Conservation (phyloP, 208 protist genomes). For the Naegleria lovaniensis region DNA sequence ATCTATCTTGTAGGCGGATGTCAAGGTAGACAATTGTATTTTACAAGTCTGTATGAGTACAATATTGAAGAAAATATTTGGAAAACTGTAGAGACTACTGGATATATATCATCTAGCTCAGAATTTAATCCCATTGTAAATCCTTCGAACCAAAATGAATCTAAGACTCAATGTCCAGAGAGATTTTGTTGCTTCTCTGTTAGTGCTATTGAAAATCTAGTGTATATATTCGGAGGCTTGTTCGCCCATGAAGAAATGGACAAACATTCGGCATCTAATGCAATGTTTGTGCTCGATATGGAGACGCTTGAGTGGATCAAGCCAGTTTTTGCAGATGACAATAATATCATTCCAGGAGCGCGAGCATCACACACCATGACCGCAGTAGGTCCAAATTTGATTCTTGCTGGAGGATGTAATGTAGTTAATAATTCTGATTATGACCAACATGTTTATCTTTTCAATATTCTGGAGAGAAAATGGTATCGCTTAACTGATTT, state of each 20-base stretch:
- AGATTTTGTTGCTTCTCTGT: neutral
- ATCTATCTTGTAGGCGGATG: neutral
- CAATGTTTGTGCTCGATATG: neutral
- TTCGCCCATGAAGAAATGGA: neutral
- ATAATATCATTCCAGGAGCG: neutral
- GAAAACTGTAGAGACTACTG: neutral
- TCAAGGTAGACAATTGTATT: slow-evolving; percentile 18
- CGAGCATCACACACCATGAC: neutral
- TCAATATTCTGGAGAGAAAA: neutral
- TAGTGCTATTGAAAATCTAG: neutral
- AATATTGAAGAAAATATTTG: neutral
- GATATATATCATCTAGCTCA: neutral
- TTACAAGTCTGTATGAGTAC: neutral
- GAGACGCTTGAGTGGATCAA: neutral
- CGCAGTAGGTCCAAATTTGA: neutral
- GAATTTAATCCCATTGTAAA: neutral
- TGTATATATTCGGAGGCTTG: slow-evolving; percentile 17
- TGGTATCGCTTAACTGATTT: neutral
- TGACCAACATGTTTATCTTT: neutral
- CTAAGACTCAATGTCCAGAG: neutral
- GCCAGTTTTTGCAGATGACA: neutral
- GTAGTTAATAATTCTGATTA: neutral
- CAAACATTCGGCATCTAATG: neutral
- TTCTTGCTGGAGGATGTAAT: neutral
- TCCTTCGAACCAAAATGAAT: neutral